These are phyloP conservation scores for Cryptococcus hybrid DNA, from an alignment of 1,284 basidiomycete genomes.

Conservation along the genomic window DNA sequence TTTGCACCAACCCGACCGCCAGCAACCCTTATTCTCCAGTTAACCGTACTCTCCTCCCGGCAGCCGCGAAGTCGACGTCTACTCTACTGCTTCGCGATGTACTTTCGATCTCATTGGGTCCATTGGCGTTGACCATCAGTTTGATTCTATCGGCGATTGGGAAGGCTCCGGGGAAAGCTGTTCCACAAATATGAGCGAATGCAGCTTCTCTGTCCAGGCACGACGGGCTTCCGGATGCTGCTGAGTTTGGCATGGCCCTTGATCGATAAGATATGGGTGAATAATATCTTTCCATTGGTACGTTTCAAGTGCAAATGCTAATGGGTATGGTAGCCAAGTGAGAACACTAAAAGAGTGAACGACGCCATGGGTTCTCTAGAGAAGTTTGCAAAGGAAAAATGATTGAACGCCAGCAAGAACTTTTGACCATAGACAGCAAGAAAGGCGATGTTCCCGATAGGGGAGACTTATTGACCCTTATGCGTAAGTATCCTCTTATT, in stretches of 20 bases:
- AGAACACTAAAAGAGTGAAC: conserved; percentile 16
- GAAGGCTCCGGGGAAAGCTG: conserved; percentile 19
- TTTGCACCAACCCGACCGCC: conserved; percentile 6
- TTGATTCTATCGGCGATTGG: conserved; percentile 17
- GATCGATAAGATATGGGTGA: conserved; percentile 21
- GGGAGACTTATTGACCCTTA: conserved; percentile 24
- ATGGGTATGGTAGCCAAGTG: conserved; percentile 18
- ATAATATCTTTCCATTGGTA: background rate
- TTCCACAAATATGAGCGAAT: conserved; percentile 25
- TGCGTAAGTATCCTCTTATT: conserved; percentile 14
- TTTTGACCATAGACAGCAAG: conserved; percentile 14
- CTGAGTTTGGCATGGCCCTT: conserved; percentile 15
- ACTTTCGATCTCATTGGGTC: conserved; percentile 29
- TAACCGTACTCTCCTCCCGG: background rate
- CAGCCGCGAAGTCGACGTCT: conserved; percentile 1
- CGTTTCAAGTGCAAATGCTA: background rate
- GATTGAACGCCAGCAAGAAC: conserved; percentile 15
- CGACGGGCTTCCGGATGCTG: conserved; percentile 9
- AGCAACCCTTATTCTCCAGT: conserved; percentile 8
- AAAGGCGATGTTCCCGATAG: conserved; percentile 8
- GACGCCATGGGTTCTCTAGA: conserved; percentile 24
- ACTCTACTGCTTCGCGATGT: conserved; percentile 10
- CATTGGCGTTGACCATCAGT: conserved; percentile 19
- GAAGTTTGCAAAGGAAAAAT: conserved; percentile 16
- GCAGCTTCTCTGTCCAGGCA: conserved; percentile 16